A percentile compares a stretch with the other conserved stretches of the same genome.
Conservation (phyloP, 495 filamentous ascomycete genomes). For the Endocarpon pusillum region DNA sequence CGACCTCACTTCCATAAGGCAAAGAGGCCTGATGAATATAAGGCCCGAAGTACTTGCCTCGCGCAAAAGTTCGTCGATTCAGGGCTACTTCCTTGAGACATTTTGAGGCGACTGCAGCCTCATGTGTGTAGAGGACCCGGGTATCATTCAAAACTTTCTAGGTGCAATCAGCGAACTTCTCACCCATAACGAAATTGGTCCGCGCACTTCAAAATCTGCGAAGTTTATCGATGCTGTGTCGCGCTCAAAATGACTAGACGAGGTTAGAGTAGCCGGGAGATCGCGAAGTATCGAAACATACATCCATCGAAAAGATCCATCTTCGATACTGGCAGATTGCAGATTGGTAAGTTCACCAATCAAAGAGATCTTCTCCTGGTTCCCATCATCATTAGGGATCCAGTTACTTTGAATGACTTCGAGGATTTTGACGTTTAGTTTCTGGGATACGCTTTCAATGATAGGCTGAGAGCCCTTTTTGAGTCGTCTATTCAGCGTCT, state of each 20-base stretch:
- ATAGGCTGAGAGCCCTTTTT: no score
- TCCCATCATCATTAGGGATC: no score
- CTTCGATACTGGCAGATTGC: neutral
- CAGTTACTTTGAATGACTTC: no score
- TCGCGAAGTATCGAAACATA: neutral
- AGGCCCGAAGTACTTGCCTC: constrained; percentile 1
- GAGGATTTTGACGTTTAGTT: no score
- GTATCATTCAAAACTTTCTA: neutral
- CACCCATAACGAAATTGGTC: neutral
- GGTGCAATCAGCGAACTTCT: neutral
- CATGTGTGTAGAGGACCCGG: neutral
- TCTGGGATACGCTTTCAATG: no score
- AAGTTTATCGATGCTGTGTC: neutral
- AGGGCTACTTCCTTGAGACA: neutral
- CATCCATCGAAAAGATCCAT: neutral
- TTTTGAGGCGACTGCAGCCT: neutral
- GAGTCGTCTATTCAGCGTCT: no score
- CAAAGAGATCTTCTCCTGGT: no score
- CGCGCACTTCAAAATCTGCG: neutral
- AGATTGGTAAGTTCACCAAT: no score
- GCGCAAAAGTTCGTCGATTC: neutral
- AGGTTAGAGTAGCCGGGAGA: no score
- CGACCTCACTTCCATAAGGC: neutral
- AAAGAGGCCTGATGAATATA: neutral
- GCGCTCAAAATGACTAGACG: neutral